These are phyloP conservation scores for Leptodontidium sp. DNA, from an alignment of 2,329 filamentous ascomycete species.

Conservation along the genomic window DNA sequence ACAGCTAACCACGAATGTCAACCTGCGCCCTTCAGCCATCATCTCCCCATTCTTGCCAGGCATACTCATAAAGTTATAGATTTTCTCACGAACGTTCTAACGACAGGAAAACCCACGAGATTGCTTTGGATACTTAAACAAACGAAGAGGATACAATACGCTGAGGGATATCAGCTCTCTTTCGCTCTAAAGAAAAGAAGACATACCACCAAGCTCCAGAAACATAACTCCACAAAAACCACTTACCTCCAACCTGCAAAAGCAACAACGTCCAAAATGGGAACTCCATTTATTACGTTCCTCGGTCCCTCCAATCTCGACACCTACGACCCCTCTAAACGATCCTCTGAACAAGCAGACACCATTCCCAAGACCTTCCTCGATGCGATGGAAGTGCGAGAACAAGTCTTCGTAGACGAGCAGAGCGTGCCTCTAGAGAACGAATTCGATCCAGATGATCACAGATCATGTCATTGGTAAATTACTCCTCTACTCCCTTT, in stretches of 20 bases:
- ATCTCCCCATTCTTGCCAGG: neutral
- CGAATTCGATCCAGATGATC: constrained; percentile 84
- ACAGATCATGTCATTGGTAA: constrained; percentile 83
- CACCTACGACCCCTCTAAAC: constrained; percentile 53
- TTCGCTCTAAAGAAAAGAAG: no score
- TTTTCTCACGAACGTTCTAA: neutral
- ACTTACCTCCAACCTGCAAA: neutral
- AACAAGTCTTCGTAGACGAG: constrained; percentile 67
- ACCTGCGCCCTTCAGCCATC: neutral
- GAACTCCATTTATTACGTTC: constrained; percentile 44
- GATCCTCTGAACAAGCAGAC: constrained; percentile 54
- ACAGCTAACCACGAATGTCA: neutral
- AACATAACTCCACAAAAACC: neutral
- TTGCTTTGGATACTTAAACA: no score
- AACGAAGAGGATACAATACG: no score
- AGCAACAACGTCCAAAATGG: constrained; percentile 34
- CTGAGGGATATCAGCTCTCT: no score
- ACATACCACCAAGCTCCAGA: neutral
- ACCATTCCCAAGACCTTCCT: constrained; percentile 63
- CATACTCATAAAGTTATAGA: neutral
- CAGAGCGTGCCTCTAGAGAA: constrained; percentile 67
- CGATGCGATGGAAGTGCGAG: constrained; percentile 69
- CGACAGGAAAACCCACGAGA: neutral
- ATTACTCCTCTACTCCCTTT: neutral
- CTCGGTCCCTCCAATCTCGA: constrained; percentile 56